Evolutionary conservation across 768 basidiomycete species (phyloP).

Genomic region (Tylopilus cervinicoccineus): DNA sequence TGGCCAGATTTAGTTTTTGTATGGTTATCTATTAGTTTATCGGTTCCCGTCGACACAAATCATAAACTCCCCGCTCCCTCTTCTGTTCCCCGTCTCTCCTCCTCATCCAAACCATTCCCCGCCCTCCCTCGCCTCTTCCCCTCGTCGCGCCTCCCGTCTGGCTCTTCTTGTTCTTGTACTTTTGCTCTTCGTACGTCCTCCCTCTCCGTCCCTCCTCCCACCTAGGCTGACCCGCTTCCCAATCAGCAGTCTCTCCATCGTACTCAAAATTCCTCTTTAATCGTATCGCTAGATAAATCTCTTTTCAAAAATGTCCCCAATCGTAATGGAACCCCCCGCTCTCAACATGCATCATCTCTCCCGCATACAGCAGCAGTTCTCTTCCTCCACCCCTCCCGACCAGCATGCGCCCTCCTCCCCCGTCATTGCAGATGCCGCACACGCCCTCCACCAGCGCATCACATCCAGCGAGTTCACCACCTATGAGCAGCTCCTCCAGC

Average conservation of each 20-base stretch:
- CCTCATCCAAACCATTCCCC: slow-evolving; percentile 13
- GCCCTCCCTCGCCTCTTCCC: background rate
- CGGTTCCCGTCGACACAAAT: slow-evolving; percentile 36
- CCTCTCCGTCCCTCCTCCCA: background rate
- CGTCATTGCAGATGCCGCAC: slow-evolving; percentile 18
- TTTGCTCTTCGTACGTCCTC: background rate
- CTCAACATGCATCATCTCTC: slow-evolving; percentile 51
- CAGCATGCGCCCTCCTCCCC: slow-evolving; percentile 25
- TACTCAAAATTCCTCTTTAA: slow-evolving; percentile 26
- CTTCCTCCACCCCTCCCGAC: slow-evolving; percentile 30
- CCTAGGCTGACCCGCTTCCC: slow-evolving; percentile 9
- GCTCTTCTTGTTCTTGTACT: background rate
- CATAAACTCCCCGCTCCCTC: slow-evolving; percentile 28
- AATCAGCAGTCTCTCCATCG: slow-evolving; percentile 12
- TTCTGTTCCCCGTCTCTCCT: slow-evolving; percentile 28
- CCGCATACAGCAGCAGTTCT: slow-evolving; percentile 47
- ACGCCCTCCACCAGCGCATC: slow-evolving; percentile 30
- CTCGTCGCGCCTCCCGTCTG: background rate
- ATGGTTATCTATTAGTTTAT: slow-evolving; percentile 38
- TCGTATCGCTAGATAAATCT: slow-evolving; percentile 31
- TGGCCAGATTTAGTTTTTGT: slow-evolving; percentile 30
- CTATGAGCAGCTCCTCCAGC: slow-evolving; percentile 30
- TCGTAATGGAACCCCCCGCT: slow-evolving; percentile 53
- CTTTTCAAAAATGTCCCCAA: slow-evolving; percentile 47
- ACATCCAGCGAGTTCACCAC: slow-evolving; percentile 25